Conservation (phyloP, 2,329 filamentous ascomycete genomes). For the Claviceps purpurea region DNA sequence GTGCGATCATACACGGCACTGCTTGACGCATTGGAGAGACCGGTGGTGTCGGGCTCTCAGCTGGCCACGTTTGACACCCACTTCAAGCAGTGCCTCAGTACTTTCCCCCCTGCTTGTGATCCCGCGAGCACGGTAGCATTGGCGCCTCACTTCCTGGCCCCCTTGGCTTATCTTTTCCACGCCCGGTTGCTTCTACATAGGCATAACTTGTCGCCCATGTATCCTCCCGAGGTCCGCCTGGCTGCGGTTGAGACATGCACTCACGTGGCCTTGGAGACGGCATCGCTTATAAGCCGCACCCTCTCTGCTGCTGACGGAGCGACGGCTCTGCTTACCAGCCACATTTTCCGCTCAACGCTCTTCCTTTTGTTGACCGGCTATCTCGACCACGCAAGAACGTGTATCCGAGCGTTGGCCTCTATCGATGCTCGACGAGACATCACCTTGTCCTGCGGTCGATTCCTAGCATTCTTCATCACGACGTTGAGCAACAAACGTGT, state of each 20-base stretch:
- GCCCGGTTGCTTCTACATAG: slow-evolving; percentile 76
- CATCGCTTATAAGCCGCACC: slow-evolving; percentile 56
- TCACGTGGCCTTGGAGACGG: slow-evolving; percentile 63
- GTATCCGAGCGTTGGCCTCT: slow-evolving; percentile 56
- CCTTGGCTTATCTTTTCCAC: slow-evolving; percentile 67
- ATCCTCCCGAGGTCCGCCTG: slow-evolving; percentile 49
- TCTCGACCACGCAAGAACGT: slow-evolving; percentile 57
- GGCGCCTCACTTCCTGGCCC: slow-evolving; percentile 60
- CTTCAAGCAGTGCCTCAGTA: slow-evolving; percentile 59
- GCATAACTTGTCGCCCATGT: slow-evolving; percentile 69
- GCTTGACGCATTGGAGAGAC: slow-evolving; percentile 54
- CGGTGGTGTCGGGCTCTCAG: slow-evolving; percentile 50
- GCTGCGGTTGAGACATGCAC: slow-evolving; percentile 69
- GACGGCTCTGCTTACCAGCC: slow-evolving; percentile 63
- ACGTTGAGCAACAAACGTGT: slow-evolving; percentile 43
- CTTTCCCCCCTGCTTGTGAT: slow-evolving; percentile 65
- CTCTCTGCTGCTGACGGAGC: slow-evolving; percentile 52
- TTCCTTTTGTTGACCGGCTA: slow-evolving; percentile 65
- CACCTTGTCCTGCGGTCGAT: slow-evolving; percentile 66
- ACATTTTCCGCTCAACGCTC: slow-evolving; percentile 77
- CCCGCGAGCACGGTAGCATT: slow-evolving; percentile 52
- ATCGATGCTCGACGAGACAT: slow-evolving; percentile 61
- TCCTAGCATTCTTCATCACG: slow-evolving; percentile 68
- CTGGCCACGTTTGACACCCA: slow-evolving; percentile 71
- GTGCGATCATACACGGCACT: slow-evolving; percentile 65